Percentiles rank a stretch among this genome's conserved stretches.
These are phyloP conservation scores for Lojkania enalia DNA, from an alignment of 2,329 filamentous ascomycete genomes.

Conservation along the genomic window DNA sequence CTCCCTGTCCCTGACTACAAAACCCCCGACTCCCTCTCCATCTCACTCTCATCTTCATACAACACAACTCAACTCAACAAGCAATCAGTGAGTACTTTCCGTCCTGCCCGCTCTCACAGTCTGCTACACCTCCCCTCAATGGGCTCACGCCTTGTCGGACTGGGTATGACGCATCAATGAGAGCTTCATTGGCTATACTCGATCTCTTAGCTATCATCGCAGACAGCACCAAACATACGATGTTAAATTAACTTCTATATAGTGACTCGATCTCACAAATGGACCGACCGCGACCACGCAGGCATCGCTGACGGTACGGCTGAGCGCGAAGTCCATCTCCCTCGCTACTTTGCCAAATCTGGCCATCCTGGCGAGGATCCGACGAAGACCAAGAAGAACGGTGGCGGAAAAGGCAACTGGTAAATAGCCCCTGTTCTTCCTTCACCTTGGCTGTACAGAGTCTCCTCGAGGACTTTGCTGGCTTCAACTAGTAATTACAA, in stretches of 20 bases:
- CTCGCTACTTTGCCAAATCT: constrained; percentile 90
- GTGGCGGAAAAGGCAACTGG: constrained; percentile 92
- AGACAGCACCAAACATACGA: neutral
- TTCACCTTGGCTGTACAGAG: no score
- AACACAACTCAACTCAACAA: constrained; percentile 18
- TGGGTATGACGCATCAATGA: neutral
- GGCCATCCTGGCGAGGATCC: constrained; percentile 82
- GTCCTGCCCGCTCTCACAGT: constrained; percentile 1
- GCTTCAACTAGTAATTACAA: no score
- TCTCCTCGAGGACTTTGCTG: no score
- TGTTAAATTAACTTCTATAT: constrained; percentile 15
- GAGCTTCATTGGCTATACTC: neutral
- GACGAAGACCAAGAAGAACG: constrained; percentile 96
- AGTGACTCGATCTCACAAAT: constrained; percentile 99
- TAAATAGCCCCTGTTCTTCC: constrained; percentile 52
- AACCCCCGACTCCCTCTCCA: constrained; percentile 16
- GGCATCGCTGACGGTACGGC: constrained; percentile 75
- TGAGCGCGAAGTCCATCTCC: constrained; percentile 71
- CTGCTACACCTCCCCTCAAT: neutral
- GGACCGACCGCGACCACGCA: constrained; percentile 88
- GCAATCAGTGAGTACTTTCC: constrained; percentile 35
- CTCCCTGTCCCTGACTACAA: constrained; percentile 35
- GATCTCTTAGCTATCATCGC: neutral
- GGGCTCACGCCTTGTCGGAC: neutral
- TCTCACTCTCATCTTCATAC: constrained; percentile 21